Evolutionary conservation across 495 filamentous ascomycete species (phyloP).

Genomic region (Mytilinidion resinicola): DNA sequence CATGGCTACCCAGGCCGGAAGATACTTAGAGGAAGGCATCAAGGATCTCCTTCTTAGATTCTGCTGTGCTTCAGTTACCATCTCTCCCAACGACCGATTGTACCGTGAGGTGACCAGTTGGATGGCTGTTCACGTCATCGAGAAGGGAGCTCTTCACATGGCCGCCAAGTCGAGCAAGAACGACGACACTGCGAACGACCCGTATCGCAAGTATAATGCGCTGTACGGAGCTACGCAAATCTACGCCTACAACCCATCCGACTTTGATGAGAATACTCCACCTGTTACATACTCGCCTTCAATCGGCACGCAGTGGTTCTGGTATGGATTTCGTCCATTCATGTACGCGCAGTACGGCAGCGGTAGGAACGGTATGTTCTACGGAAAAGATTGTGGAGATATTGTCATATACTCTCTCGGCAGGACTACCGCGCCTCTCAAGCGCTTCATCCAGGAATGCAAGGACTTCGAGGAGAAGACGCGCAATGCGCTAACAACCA

Average conservation of each 20-base stretch:
- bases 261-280: neutral
- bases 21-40: neutral
- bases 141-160: neutral
- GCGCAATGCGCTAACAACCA: constrained; percentile 2
- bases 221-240: neutral
- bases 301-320: constrained; percentile 16
- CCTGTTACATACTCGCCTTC: constrained; percentile 3
- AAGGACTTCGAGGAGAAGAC: constrained; percentile 3
- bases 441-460: constrained; percentile 14
- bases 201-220: neutral
- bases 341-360: neutral
- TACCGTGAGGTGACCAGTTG: constrained; percentile 9
- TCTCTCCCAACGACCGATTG: constrained; percentile 7
- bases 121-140: constrained; percentile 11
- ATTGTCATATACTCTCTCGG: constrained; percentile 5
- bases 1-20: neutral
- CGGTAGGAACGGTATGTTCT: neutral
- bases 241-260: neutral
- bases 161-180: neutral
- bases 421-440: constrained; percentile 8
- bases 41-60: neutral
- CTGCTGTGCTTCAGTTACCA: constrained; percentile 5
- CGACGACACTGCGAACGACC: neutral
- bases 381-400: neutral
- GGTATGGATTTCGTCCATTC: constrained; percentile 15